Evolutionary conservation across 108 stramenopile species (phyloP).

Genomic region (Fragilaria crotonensis): DNA sequence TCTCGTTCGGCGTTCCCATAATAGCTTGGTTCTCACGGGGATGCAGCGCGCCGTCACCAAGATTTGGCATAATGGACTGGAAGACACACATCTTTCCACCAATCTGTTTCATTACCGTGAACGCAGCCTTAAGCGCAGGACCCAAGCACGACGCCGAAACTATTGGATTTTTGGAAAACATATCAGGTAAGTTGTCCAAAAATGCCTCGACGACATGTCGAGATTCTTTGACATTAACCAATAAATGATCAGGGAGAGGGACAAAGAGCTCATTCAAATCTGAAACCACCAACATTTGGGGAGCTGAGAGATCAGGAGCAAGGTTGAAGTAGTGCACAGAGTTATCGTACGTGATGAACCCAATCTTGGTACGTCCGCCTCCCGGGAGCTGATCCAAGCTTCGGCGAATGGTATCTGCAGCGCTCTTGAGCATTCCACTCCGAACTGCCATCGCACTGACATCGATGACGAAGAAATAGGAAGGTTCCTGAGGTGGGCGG

Average conservation of each 20-base stretch:
- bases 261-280: conserved; percentile 93
- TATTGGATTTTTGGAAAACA: conserved; percentile 75
- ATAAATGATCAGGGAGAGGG: conserved; percentile 91
- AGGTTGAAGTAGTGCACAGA: conserved; percentile 95
- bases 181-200: conserved; percentile 87
- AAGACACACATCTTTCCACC: conserved; percentile 97
- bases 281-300: conserved; percentile 94
- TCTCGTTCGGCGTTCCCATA: conserved; percentile 92
- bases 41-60: conserved; percentile 87
- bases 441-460: conserved; percentile 83
- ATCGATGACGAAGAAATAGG: conserved; percentile 96
- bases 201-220: conserved; percentile 83
- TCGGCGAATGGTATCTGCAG: conserved; percentile 71
- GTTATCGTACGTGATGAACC: conserved; percentile 92
- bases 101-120: conserved; percentile 91
- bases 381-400: conserved; percentile 90
- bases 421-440: conserved; percentile 78
- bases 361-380: conserved; percentile 78
- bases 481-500: conserved; percentile 95
- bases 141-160: conserved; percentile 71
- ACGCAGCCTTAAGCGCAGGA: conserved; percentile 91
- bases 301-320: conserved; percentile 66
- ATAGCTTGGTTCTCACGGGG: conserved; percentile 85
- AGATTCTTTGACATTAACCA: conserved; percentile 91
- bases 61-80: conserved; percentile 81